Conservation (phyloP, 352 stramenopile genomes). For the Ophiocytium majus region DNA sequence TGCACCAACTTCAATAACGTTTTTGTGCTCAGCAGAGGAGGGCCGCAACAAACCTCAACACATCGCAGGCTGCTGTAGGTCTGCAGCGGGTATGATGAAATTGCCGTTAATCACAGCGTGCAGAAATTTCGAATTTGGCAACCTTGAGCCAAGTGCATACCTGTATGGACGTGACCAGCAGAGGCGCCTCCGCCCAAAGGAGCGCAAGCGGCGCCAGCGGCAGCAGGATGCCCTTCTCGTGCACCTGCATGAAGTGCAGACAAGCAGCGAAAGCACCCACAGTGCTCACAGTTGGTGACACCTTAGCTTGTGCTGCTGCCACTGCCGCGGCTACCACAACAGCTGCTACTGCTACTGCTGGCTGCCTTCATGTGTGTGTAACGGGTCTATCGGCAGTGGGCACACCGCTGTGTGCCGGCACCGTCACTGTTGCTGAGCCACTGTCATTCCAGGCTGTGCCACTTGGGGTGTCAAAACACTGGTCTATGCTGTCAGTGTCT, state of each 20-base stretch:
- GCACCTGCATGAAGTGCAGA: conserved; percentile 3
- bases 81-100: no score
- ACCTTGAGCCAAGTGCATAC: no score
- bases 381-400: background rate
- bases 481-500: no score
- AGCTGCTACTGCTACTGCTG: background rate
- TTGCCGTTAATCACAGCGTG: no score
- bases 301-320: no score
- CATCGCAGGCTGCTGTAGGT: no score
- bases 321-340: background rate
- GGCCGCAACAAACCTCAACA: no score
- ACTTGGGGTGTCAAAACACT: no score
- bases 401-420: background rate
- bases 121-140: no score
- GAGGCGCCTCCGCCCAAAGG: conserved; percentile 1
- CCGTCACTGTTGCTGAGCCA: background rate
- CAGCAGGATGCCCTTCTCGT: conserved; percentile 15
- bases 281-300: background rate
- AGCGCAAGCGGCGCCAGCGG: conserved; percentile 3
- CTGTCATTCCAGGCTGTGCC: no score
- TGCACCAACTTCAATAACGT: no score
- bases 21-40: no score
- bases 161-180: conserved; percentile 1
- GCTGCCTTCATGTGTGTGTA: background rate
- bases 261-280: background rate